Evolutionary conservation across 73 alveolate species (phyloP), one percentile per base, ranked within the genome.

Genomic region (Strombidium stylifer): DNA sequence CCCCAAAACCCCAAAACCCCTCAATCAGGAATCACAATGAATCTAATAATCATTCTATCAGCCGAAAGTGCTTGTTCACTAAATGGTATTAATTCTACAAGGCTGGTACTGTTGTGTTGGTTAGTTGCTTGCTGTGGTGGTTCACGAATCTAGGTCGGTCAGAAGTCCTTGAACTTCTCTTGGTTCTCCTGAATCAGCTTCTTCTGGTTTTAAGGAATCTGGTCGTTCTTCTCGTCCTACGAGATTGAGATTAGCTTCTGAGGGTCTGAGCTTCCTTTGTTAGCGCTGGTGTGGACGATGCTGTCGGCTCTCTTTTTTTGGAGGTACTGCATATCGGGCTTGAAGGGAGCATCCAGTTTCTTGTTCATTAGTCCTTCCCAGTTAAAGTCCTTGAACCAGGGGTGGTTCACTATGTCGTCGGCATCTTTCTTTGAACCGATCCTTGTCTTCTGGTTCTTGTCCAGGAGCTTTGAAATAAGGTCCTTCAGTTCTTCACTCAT

Each of bases 361-460:
- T 80, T 81, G 39, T 75, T 74, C 34, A 73, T 74, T 0, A 88
- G 39, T 40, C 62, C 57, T 39, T 83, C 89, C 74, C 85, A 78
- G 73, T 89, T 90, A 36, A 89, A 51, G 56, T 79, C 97, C 49
- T 69, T 81, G 69, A 89, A 89, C 79, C 74, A 89, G 61, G 92
- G 89, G 65, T 89, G 97, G 26, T 59, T 72, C 50, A 84, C 48
- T 28, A 89, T 58, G 44, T 83, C 94, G 20, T 56, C 70, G 47
- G 69, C 76, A 58, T 77, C 91, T 2, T 28, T 55, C 15, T 45
- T 42, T 46, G 75, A 72, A 0, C 97, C 97, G 1, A 89, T 66
- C 72, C 97, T 78, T 46, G 66, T 84, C 15, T 51, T 42, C 5
- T 94, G 97, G 61, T 89, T 86, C 59, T 91, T 65, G 41, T 85